A percentile compares a stretch with the other conserved stretches of the same genome.
Evolutionary conservation across 2,329 filamentous ascomycete genomes (phyloP).

Genomic region (Fusarium euwallaceae): DNA sequence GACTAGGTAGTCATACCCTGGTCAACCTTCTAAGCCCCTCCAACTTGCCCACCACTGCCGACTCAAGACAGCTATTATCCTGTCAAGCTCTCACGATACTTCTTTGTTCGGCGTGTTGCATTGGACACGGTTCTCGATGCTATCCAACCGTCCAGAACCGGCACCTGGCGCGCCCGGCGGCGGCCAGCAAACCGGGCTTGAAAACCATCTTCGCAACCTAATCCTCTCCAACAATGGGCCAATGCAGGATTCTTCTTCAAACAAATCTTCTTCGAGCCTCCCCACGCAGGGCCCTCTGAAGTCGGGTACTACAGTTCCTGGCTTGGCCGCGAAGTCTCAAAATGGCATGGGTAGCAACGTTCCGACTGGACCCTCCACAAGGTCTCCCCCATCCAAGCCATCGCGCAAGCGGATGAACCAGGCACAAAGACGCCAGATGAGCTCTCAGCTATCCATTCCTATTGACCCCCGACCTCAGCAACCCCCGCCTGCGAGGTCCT

Average conservation of each 20-base stretch:
- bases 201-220: constrained; percentile 70
- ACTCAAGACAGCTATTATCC: not conserved
- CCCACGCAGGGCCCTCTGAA: not conserved
- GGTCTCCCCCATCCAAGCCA: constrained; percentile 44
- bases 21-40: constrained; percentile 13
- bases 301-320: not conserved
- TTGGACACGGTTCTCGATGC: constrained; percentile 9
- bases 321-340: constrained; percentile 1
- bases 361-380: constrained; percentile 13
- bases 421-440: constrained; percentile 74
- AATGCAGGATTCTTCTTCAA: constrained; percentile 14
- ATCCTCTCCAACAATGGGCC: constrained; percentile 66
- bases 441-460: constrained; percentile 68
- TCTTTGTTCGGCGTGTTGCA: not conserved
- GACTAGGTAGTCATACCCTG: constrained; percentile 3
- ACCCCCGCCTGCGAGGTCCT: constrained; percentile 46
- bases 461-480: constrained; percentile 62
- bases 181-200: constrained; percentile 54
- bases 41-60: not conserved
- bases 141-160: constrained; percentile 19
- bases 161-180: constrained; percentile 2
- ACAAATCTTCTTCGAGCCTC: constrained; percentile 3
- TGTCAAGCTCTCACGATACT: not conserved
- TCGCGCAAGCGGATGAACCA: constrained; percentile 70
- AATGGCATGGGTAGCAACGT: not conserved